phyloP scores from a whole-genome alignment of 768 basidiomycete genomes.

The Pulveroboletus frians region DNA sequence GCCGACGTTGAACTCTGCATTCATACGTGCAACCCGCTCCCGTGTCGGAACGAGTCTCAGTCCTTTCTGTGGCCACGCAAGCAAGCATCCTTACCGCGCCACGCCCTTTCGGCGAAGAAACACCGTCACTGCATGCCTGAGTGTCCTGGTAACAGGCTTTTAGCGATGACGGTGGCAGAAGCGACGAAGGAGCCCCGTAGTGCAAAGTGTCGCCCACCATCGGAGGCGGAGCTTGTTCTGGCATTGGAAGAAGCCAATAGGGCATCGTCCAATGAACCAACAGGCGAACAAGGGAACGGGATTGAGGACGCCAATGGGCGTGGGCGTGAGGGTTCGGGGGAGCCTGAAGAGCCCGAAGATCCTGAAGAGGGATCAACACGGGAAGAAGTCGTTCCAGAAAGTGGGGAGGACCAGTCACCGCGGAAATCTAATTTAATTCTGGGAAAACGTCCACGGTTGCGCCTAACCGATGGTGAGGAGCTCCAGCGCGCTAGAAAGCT shows the following conservation, averaged over 20 bases:
- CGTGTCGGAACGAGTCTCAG: conserved; percentile 24
- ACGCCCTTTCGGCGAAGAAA: conserved; percentile 22
- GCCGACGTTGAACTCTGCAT: conserved; percentile 23
- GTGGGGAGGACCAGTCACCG: not conserved
- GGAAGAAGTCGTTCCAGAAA: conserved; percentile 1
- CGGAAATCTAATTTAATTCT: not conserved
- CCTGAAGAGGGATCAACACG: conserved; percentile 7
- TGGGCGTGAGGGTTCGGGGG: conserved; percentile 6
- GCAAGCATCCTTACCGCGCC: conserved; percentile 20
- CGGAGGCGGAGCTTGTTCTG: conserved; percentile 17
- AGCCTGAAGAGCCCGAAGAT: conserved; percentile 9
- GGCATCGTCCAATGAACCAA: not conserved
- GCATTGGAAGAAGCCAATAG: conserved; percentile 12
- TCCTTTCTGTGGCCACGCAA: conserved; percentile 25
- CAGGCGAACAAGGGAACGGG: not conserved
- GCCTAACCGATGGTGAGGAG: conserved; percentile 8
- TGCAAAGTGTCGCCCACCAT: conserved; percentile 19
- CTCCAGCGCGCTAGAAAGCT: conserved; percentile 12
- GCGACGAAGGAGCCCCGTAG: conserved; percentile 20
- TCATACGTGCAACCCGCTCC: conserved; percentile 20
- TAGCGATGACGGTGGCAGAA: conserved; percentile 11
- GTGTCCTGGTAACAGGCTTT: conserved; percentile 23
- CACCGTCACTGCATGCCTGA: conserved; percentile 13
- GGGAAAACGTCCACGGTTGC: conserved; percentile 18
- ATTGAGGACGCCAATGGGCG: not conserved